Evolutionary conservation across 257 asterid genomes (phyloP).

Genomic region (Rauvolfia tetraphylla): DNA sequence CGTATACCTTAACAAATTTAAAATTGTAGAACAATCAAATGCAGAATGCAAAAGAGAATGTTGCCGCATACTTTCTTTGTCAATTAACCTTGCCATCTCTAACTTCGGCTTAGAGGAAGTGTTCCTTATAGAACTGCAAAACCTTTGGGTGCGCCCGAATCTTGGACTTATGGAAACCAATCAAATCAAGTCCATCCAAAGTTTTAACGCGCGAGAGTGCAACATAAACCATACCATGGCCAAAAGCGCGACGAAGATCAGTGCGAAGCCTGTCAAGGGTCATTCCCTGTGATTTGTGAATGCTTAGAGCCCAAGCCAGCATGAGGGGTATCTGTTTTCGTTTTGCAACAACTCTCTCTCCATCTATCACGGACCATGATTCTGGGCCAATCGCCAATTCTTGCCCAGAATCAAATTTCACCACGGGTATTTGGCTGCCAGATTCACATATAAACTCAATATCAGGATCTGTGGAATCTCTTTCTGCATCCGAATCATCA

Average conservation of each 20-base stretch:
- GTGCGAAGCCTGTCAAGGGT: conserved; percentile 61
- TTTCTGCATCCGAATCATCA: conserved; percentile 13
- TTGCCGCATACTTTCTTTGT: neutral
- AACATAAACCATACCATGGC: conserved; percentile 78
- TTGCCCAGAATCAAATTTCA: conserved; percentile 62
- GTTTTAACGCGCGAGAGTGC: conserved; percentile 72
- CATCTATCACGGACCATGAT: conserved; percentile 57
- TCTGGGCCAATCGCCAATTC: conserved; percentile 47
- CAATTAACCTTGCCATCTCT: neutral
- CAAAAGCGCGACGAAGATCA: conserved; percentile 54
- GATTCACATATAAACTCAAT: conserved; percentile 31
- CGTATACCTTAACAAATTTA: neutral
- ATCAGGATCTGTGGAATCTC: conserved; percentile 8
- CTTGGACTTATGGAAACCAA: conserved; percentile 45
- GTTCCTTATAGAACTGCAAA: conserved; percentile 46
- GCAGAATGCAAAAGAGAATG: neutral
- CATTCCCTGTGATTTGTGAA: conserved; percentile 89
- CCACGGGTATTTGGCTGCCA: conserved; percentile 58
- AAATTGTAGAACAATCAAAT: neutral
- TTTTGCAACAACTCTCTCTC: conserved; percentile 47
- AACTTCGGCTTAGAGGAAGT: neutral
- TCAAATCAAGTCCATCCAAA: conserved; percentile 54
- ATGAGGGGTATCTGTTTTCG: conserved; percentile 70
- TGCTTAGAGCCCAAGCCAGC: conserved; percentile 84
- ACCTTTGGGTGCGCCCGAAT: conserved; percentile 75